Conservation (phyloP, 2,329 filamentous ascomycete genomes). For the Rutstroemia sp. region DNA sequence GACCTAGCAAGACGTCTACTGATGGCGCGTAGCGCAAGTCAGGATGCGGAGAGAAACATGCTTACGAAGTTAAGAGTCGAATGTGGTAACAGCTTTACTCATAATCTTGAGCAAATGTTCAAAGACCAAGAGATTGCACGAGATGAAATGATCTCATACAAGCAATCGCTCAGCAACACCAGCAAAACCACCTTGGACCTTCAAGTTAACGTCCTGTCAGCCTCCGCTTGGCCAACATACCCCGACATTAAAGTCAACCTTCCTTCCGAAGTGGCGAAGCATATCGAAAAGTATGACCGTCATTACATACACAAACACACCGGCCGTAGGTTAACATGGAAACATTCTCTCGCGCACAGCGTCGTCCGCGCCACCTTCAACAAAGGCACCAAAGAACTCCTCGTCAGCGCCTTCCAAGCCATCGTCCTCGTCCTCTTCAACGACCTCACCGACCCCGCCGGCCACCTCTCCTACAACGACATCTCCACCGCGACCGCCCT, state of each 20-base stretch:
- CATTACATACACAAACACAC: constrained; percentile 89
- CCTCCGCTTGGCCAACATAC: constrained; percentile 89
- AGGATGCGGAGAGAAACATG: constrained; percentile 95
- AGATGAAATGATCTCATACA: constrained; percentile 90
- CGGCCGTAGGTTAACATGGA: constrained; percentile 82
- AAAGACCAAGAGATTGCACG: constrained; percentile 91
- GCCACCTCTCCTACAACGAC: constrained; percentile 65
- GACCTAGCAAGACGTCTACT: constrained; percentile 84
- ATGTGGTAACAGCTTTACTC: constrained; percentile 89
- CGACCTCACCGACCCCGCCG: constrained; percentile 46
- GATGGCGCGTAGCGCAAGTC: constrained; percentile 86
- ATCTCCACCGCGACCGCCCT: constrained; percentile 70
- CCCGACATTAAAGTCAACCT: constrained; percentile 66
- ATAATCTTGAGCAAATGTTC: constrained; percentile 99
- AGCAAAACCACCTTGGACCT: constrained; percentile 57
- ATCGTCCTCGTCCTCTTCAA: constrained; percentile 91
- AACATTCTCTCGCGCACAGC: constrained; percentile 87
- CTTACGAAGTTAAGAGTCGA: constrained; percentile 83
- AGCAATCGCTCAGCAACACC: constrained; percentile 50
- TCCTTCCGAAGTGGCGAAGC: constrained; percentile 65
- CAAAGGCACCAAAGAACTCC: constrained; percentile 75
- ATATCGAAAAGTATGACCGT: constrained; percentile 72
- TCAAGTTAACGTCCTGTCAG: constrained; percentile 82
- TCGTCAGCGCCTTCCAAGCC: constrained; percentile 88
- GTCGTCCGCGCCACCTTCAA: constrained; percentile 75